Percentiles rank a stretch among this genome's conserved stretches.
phyloP scores from a whole-genome alignment of 2,329 filamentous ascomycete genomes.

The Aspergillus sp. region DNA sequence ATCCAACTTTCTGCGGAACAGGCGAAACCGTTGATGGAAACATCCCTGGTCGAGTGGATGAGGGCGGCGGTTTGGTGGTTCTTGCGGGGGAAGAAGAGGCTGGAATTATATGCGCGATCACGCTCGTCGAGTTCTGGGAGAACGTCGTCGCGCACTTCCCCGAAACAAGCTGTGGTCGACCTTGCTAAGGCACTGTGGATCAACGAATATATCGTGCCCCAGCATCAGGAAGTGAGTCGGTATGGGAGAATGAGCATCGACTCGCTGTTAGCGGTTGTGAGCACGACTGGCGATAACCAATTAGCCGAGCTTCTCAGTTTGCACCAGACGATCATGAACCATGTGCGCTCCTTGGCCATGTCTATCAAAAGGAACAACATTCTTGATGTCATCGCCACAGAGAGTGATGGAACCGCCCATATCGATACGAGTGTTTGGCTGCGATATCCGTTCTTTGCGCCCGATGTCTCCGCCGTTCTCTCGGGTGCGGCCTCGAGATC shows the following conservation, averaged over 20 bases:
- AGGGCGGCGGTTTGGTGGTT: conserved; percentile 88
- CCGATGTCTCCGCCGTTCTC: conserved; percentile 69
- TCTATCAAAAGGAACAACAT: conserved; percentile 85
- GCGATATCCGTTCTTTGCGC: conserved; percentile 69
- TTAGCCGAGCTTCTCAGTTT: conserved; percentile 49
- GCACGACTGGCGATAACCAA: conserved; percentile 45
- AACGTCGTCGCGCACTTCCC: conserved; percentile 44
- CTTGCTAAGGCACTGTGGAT: conserved; percentile 86
- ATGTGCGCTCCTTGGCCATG: conserved; percentile 70
- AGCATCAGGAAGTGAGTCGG: conserved; percentile 38
- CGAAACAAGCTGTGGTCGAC: conserved; percentile 78
- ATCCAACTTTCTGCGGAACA: conserved; percentile 78
- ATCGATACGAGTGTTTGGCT: conserved; percentile 82
- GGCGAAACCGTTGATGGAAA: conserved; percentile 63
- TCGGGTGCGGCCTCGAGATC: conserved; percentile 54
- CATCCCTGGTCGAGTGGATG: conserved; percentile 65
- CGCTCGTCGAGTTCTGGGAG: conserved; percentile 55
- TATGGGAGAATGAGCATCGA: conserved; percentile 42
- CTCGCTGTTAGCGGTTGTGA: conserved; percentile 40
- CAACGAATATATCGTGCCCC: conserved; percentile 42
- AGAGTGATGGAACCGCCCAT: conserved; percentile 68
- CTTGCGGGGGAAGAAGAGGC: conserved; percentile 70
- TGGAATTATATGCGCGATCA: conserved; percentile 71
- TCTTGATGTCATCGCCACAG: conserved; percentile 61
- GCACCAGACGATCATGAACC: conserved; percentile 59